Evolutionary conservation across 495 filamentous ascomycete species (phyloP).

Genomic region (Talaromyces thailandensis): DNA sequence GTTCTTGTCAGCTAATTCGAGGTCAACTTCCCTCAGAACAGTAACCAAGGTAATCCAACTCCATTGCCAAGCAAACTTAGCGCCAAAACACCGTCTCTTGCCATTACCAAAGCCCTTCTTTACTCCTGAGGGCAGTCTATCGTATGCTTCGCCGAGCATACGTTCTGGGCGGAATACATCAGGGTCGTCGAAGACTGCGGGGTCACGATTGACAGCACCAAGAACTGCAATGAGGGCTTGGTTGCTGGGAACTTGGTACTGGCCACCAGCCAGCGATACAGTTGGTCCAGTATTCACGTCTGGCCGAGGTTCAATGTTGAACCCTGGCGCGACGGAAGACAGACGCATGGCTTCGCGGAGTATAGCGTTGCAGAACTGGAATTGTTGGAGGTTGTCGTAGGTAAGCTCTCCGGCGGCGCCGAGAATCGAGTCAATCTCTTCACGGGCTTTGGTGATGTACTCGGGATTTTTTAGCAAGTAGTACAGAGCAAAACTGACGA

Average conservation of each 20-base stretch:
- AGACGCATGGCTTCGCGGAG: slow-evolving; percentile 68
- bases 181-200: slow-evolving; percentile 55
- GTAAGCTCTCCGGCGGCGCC: slow-evolving; percentile 21
- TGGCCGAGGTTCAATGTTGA: slow-evolving; percentile 47
- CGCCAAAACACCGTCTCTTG: slow-evolving; percentile 57
- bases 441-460: slow-evolving; percentile 21
- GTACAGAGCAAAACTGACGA: slow-evolving; percentile 28
- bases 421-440: slow-evolving; percentile 15
- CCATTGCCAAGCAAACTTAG: slow-evolving; percentile 58
- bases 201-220: slow-evolving; percentile 58
- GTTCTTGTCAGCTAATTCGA: slow-evolving; percentile 32
- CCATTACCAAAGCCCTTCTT: slow-evolving; percentile 68
- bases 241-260: slow-evolving; percentile 54
- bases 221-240: slow-evolving; percentile 56
- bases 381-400: slow-evolving; percentile 50
- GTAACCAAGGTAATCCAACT: slow-evolving; percentile 29
- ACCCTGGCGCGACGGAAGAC: slow-evolving; percentile 52
- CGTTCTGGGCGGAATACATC: slow-evolving; percentile 58
- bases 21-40: slow-evolving; percentile 32
- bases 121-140: slow-evolving; percentile 44
- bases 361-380: slow-evolving; percentile 56
- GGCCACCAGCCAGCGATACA: slow-evolving; percentile 47
- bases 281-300: slow-evolving; percentile 43
- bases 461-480: slow-evolving; percentile 27
- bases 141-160: slow-evolving; percentile 58